Base-by-base conservation (phyloP, 2,329 filamentous ascomycete species). In the Calonectria hawksworthii region DNA sequence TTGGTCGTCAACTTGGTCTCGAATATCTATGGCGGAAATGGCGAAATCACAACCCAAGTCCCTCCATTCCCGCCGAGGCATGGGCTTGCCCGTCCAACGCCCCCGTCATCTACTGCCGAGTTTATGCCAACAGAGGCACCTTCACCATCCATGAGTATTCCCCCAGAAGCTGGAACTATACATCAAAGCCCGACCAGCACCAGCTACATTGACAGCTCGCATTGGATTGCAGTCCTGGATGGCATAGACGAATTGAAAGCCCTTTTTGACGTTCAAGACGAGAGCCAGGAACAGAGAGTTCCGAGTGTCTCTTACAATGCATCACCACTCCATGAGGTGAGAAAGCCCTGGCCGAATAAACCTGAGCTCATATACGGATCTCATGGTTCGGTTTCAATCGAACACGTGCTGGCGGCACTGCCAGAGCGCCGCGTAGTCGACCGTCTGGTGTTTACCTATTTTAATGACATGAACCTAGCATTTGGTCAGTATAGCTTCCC, bases 341-440 rank as follows among this genome's bases (percentile, higher is more conserved):
- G 30, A 61, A 18, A 8, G 4, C 8, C 10, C 5, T 36, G 6
- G 32, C 8, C 18, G 23, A 34, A 38, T 10, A 61, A 30, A 32
- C 54, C 54, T 5, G 54, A 34, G 18, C 54, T 61, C 30, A 38
- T 61, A 23, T 38, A 61, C 30, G 54, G 54, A 23, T 38, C 32
- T 23, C 32, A 36, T n/a, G n/a, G 3, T 14, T 26, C 52, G 10
- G 18, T 51, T 21, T 59, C 69, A 4, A 50, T 67, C 16, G 69
- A 73, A 14, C 47, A 61, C 1, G 21, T 74, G 1, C 34, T 74
- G 4, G 44, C 69, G 10, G 44, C 50, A 1, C 30, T 74, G 32
- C 73, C 73, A 1, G 44, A 59, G 3, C 70, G 73, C 11, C 47
- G 50, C 2, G 44, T 74, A 11, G 73, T 65, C 18, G 73, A 74